Evolutionary conservation across 352 stramenopile species (phyloP).

Genomic region (Phytophthora niederhauseri): DNA sequence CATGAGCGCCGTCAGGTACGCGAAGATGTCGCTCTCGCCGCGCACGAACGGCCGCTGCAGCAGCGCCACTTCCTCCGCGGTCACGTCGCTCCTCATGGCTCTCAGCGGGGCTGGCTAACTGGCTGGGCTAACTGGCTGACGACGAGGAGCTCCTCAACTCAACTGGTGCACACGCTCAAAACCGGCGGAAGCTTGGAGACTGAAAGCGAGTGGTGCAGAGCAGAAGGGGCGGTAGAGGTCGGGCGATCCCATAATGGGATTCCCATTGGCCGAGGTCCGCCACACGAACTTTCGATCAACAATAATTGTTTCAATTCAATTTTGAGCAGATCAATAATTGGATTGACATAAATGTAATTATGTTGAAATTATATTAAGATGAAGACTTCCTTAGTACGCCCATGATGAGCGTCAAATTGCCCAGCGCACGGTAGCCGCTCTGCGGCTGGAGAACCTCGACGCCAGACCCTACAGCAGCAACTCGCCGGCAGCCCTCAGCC

Average conservation of each 20-base stretch:
- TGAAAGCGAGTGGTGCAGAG: slow-evolving; percentile 26
- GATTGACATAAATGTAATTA: no score
- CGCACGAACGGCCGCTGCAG: slow-evolving; percentile 67
- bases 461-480: no score
- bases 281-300: not conserved
- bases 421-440: no score
- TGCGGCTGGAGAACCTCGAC: no score
- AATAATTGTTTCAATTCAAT: no score
- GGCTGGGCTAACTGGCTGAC: not conserved
- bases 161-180: slow-evolving; percentile 1
- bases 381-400: no score
- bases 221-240: slow-evolving; percentile 14
- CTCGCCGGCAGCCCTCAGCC: no score
- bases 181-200: slow-evolving; percentile 13
- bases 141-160: not conserved
- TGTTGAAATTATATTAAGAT: no score
- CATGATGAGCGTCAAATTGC: no score
- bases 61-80: slow-evolving; percentile 47
- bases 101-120: not conserved
- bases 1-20: slow-evolving; percentile 76
- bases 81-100: slow-evolving; percentile 39
- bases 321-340: no score
- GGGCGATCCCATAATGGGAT: no score
- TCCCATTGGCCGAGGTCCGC: not conserved
- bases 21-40: slow-evolving; percentile 76